phyloP scores from a whole-genome alignment of 805 yeast genomes.

The Suhomyces faveliae region DNA sequence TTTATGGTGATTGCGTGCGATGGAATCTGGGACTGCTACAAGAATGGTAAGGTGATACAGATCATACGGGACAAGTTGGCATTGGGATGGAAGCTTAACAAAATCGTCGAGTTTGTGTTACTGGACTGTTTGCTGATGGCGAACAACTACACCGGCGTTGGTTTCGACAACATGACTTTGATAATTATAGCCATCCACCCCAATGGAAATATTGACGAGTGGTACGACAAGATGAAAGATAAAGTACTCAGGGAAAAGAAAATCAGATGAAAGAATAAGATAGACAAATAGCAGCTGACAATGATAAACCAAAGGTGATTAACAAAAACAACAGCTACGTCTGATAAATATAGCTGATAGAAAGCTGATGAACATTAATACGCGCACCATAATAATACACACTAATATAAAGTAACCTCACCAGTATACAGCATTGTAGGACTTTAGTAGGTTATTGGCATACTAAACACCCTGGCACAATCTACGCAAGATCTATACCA shows the following conservation, averaged over 20 bases:
- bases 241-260: conserved; percentile 19
- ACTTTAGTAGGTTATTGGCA: too few species aligned
- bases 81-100: conserved; percentile 56
- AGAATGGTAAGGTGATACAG: conserved; percentile 52
- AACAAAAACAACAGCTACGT: too few species aligned
- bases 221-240: conserved; percentile 56
- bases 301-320: not conserved
- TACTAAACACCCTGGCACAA: too few species aligned
- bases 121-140: conserved; percentile 72
- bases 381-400: not conserved
- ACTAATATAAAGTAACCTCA: too few species aligned
- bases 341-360: too few species aligned
- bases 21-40: conserved; percentile 50
- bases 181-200: conserved; percentile 64
- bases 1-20: conserved; percentile 45
- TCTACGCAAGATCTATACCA: too few species aligned
- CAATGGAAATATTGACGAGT: conserved; percentile 44
- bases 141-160: conserved; percentile 70
- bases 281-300: not conserved
- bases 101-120: conserved; percentile 56
- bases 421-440: too few species aligned
- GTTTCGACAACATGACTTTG: conserved; percentile 80
- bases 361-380: too few species aligned
- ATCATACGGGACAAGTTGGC: conserved; percentile 58
- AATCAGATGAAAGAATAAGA: too few species aligned